Base-by-base conservation (phyloP, 225 moss, liverwort and hornwort genomes). In the Thuidium tamariscinum region DNA sequence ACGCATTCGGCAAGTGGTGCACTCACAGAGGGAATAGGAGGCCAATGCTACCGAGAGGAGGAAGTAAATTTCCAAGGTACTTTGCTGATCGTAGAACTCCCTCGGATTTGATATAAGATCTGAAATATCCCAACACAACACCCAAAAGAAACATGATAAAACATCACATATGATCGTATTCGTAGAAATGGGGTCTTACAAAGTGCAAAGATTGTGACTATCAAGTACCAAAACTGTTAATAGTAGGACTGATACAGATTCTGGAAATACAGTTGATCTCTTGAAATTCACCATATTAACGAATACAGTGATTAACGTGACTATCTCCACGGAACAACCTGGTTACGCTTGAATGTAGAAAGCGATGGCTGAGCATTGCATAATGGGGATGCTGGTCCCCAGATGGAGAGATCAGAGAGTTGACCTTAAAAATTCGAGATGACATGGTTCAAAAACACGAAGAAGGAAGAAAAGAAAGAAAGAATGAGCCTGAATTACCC, bases 61-160 rank as follows among this genome's bases (percentile, higher is more conserved):
- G 81, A 73, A 93, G 95, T 13, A 88, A 79, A 81, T 92, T 90
- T 74, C 91, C 84, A 82, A 98, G 93, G 42, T 90, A 88, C 80
- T 90, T 88, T 16, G 88, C 93, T 2, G 90, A 92, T 82, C 93
- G 92, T 34, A 97, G 76, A 69, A 98, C 87, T 46, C 94, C 95
- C 86, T 98, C 97, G 4, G 97, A 97, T 83, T 96, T 98, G 54
- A 94, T 93, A 67, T 95, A 95, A 22, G 96, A 93, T 75, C 95
- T 95, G 94, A 56, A 30, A 80, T 37, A 63, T 73, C 25, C 57
- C 66, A 55, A 19, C 48, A 63, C n/a, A 59, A 37, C 74, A 39
- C 36, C 36, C 81, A 30, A 68, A 39, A 52, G 49, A 74, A 52
- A 39, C 81, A 36, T 36, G 36, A 15, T 11, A 15, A 16, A 80